These are phyloP conservation scores for Podila horticola DNA, from an alignment of 192 early-diverging fungal genomes.

Conservation along the genomic window DNA sequence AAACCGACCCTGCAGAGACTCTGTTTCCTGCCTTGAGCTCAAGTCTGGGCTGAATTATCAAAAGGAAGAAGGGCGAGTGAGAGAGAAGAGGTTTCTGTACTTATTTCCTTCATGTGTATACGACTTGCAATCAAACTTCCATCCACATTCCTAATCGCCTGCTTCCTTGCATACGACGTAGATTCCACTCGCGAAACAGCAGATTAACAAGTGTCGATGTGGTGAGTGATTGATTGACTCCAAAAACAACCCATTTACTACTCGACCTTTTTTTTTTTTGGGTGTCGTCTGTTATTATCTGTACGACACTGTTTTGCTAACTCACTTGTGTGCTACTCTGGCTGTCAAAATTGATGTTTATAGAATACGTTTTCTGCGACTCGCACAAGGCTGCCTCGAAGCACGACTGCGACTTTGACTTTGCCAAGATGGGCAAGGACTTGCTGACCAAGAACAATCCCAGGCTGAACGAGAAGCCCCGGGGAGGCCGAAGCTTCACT, in stretches of 20 bases:
- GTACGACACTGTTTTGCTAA: too few relatives aligned
- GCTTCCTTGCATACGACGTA: constrained; percentile 17
- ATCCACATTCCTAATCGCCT: too few relatives aligned
- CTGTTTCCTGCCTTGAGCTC: background rate
- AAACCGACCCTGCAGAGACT: background rate
- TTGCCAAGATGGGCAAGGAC: constrained; percentile 75
- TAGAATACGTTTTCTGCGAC: constrained; percentile 80
- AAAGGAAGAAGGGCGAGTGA: background rate
- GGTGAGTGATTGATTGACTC: constrained; percentile 31
- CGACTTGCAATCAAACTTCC: too few relatives aligned
- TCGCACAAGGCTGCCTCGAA: constrained; percentile 75
- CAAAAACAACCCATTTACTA: background rate
- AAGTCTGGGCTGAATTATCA: background rate
- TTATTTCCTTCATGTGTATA: too few relatives aligned
- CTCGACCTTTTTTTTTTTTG: background rate
- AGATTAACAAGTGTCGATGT: constrained; percentile 82
- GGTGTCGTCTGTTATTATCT: background rate
- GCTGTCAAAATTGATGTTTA: too few relatives aligned
- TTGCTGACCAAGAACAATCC: constrained; percentile 79
- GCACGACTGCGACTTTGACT: constrained; percentile 86
- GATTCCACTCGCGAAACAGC: constrained; percentile 81
- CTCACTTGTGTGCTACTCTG: too few relatives aligned
- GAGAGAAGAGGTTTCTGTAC: background rate
- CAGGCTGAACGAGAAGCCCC: constrained; percentile 75
- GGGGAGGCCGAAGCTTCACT: constrained; percentile 80